These are phyloP conservation scores for Thecaphora thlaspeos DNA, from an alignment of 1,284 basidiomycete species.

Conservation along the genomic window DNA sequence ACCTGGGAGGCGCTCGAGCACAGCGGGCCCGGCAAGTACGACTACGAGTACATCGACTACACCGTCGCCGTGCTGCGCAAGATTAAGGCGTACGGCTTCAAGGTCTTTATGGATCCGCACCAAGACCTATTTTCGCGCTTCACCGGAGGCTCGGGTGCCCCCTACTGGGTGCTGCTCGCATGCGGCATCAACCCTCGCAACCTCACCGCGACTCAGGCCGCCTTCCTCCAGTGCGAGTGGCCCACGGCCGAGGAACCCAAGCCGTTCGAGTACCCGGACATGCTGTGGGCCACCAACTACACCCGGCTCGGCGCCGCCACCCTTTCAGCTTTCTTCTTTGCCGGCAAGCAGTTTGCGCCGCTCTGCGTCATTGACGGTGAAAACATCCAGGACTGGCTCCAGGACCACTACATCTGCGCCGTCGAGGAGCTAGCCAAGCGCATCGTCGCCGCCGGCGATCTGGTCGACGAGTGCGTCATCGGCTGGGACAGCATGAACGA, in stretches of 20 bases:
- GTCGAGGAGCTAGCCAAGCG: slow-evolving; percentile 73
- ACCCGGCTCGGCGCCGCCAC: slow-evolving; percentile 83
- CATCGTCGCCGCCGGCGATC: slow-evolving; percentile 69
- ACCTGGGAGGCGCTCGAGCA: slow-evolving; percentile 95
- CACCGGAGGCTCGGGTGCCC: slow-evolving; percentile 92
- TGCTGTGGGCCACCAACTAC: slow-evolving; percentile 97
- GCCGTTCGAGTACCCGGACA: slow-evolving; percentile 76
- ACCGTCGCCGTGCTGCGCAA: slow-evolving; percentile 80
- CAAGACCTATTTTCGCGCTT: slow-evolving; percentile 97
- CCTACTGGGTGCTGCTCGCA: slow-evolving; percentile 88
- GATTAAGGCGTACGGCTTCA: slow-evolving; percentile 92
- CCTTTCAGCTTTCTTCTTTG: slow-evolving; percentile 91
- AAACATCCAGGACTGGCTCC: slow-evolving; percentile 93
- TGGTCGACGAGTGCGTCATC: slow-evolving; percentile 82
- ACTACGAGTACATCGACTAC: slow-evolving; percentile 89
- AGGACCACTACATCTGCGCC: slow-evolving; percentile 79
- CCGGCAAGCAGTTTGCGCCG: slow-evolving; percentile 83
- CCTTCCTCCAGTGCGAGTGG: slow-evolving; percentile 87
- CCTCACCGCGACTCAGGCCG: slow-evolving; percentile 79
- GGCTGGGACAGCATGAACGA: slow-evolving; percentile 98
- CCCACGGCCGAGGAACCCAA: slow-evolving; percentile 67
- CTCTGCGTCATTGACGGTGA: slow-evolving; percentile 84
- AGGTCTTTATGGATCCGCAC: slow-evolving; percentile 90
- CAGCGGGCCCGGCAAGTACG: slow-evolving; percentile 88
- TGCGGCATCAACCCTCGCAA: slow-evolving; percentile 86